Conservation (phyloP, 1,139 yeast genomes). For the Casaregolazyma suthepensis region DNA sequence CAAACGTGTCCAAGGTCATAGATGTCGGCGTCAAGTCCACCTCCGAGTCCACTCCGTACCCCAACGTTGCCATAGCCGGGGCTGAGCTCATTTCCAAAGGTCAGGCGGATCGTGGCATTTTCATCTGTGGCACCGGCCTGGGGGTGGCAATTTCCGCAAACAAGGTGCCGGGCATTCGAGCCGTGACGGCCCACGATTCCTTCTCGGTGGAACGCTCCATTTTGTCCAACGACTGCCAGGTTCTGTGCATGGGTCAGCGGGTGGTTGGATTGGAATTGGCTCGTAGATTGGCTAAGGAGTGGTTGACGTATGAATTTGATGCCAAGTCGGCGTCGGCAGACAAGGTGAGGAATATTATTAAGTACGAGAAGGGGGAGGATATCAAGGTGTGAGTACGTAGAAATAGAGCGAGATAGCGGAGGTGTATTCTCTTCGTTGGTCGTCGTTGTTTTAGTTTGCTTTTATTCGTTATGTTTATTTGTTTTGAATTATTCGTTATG, state of each 20-base stretch:
- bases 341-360: constrained; percentile 36
- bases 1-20: constrained; percentile 33
- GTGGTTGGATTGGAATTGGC: constrained; percentile 44
- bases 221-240: constrained; percentile 40
- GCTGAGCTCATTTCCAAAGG: constrained; percentile 38
- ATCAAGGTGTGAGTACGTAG: neutral
- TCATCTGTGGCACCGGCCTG: constrained; percentile 45
- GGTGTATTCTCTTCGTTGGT: no score
- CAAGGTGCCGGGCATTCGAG: constrained; percentile 43
- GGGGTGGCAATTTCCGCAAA: constrained; percentile 45
- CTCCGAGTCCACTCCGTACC: constrained; percentile 34
- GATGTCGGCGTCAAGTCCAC: constrained; percentile 38
- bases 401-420: no score
- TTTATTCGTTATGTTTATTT: no score
- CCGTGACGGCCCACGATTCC: constrained; percentile 46
- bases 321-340: constrained; percentile 37
- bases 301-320: constrained; percentile 41
- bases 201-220: constrained; percentile 43
- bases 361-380: constrained; percentile 28
- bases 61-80: constrained; percentile 40
- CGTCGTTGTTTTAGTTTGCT: no score
- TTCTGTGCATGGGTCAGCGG: constrained; percentile 45
- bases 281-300: constrained; percentile 39
- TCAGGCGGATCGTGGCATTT: constrained; percentile 40
- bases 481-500: no score